Evolutionary conservation across 2,329 filamentous ascomycete species (phyloP).

Genomic region (Fusarium sarcochroum): DNA sequence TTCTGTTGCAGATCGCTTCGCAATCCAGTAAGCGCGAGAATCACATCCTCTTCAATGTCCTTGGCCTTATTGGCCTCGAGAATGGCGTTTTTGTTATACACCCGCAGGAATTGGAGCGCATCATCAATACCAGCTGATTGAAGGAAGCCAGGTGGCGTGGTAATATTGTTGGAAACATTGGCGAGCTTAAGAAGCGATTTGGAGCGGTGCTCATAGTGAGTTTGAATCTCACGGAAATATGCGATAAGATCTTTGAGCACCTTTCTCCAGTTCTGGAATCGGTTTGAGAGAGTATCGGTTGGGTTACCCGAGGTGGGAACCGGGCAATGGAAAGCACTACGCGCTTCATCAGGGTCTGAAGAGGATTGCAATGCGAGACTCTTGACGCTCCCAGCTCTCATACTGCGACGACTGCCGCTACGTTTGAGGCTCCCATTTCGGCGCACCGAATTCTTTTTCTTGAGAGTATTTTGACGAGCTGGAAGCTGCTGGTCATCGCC

Average conservation of each 20-base stretch:
- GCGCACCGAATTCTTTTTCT: slow-evolving; percentile 87
- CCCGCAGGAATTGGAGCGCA: slow-evolving; percentile 82
- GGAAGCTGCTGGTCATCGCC: slow-evolving; percentile 61
- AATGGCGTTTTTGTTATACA: slow-evolving; percentile 86
- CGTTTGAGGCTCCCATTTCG: slow-evolving; percentile 81
- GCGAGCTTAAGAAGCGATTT: slow-evolving; percentile 88
- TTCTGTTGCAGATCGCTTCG: slow-evolving; percentile 93
- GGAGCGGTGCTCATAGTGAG: slow-evolving; percentile 86
- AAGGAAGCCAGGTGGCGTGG: slow-evolving; percentile 82
- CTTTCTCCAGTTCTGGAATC: slow-evolving; percentile 98
- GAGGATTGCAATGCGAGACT: slow-evolving; percentile 81
- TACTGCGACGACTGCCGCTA: slow-evolving; percentile 83
- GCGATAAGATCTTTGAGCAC: slow-evolving; percentile 93
- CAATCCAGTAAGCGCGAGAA: slow-evolving; percentile 86
- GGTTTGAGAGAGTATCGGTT: slow-evolving; percentile 86
- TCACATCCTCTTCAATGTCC: slow-evolving; percentile 93
- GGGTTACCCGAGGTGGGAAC: slow-evolving; percentile 90
- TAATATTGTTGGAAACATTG: slow-evolving; percentile 85
- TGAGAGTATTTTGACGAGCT: slow-evolving; percentile 78
- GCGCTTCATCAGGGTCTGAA: slow-evolving; percentile 76
- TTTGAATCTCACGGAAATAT: slow-evolving; percentile 93
- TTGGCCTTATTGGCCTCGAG: slow-evolving; percentile 87
- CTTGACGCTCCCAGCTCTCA: slow-evolving; percentile 87
- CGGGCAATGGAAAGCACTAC: slow-evolving; percentile 90
- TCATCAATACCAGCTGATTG: slow-evolving; percentile 88